These are phyloP conservation scores for Cerrena zonata DNA, from an alignment of 1,284 basidiomycete species.

Conservation along the genomic window DNA sequence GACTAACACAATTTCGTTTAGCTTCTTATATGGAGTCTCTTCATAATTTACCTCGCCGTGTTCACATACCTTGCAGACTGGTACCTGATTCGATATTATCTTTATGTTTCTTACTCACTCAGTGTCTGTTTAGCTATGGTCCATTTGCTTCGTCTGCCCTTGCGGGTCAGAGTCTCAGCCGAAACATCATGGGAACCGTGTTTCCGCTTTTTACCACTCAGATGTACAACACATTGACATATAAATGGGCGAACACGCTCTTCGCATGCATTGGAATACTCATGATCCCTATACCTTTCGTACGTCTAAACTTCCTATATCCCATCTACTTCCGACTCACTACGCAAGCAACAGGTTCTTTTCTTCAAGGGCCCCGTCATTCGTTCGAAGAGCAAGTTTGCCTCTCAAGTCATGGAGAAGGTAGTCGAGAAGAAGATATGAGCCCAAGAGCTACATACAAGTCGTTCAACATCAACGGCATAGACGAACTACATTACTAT, in stretches of 20 bases:
- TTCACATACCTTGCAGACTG: conserved; percentile 73
- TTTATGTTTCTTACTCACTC: background rate
- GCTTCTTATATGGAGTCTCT: conserved; percentile 45
- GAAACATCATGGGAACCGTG: conserved; percentile 52
- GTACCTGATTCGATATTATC: no score
- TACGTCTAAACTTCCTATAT: conserved; percentile 27
- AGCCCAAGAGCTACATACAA: conserved; percentile 2
- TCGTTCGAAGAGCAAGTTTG: conserved; percentile 56
- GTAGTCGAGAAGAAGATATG: background rate
- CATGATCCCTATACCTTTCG: conserved; percentile 65
- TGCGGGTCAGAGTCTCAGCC: conserved; percentile 69
- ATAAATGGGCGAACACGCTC: conserved; percentile 68
- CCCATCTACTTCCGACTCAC: conserved; percentile 6
- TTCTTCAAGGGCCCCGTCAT: conserved; percentile 61
- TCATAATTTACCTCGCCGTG: conserved; percentile 58
- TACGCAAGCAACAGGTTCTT: conserved; percentile 38
- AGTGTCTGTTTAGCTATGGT: conserved; percentile 50
- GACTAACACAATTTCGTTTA: conserved; percentile 4
- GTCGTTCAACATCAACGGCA: no score
- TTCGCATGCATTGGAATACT: conserved; percentile 56
- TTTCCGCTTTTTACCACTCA: conserved; percentile 64
- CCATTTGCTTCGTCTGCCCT: conserved; percentile 73
- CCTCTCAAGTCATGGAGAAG: conserved; percentile 26
- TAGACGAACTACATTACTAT: no score
- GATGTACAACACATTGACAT: conserved; percentile 56